phyloP scores from a whole-genome alignment of 2,329 filamentous ascomycete genomes.

The Alternaria sp. region DNA sequence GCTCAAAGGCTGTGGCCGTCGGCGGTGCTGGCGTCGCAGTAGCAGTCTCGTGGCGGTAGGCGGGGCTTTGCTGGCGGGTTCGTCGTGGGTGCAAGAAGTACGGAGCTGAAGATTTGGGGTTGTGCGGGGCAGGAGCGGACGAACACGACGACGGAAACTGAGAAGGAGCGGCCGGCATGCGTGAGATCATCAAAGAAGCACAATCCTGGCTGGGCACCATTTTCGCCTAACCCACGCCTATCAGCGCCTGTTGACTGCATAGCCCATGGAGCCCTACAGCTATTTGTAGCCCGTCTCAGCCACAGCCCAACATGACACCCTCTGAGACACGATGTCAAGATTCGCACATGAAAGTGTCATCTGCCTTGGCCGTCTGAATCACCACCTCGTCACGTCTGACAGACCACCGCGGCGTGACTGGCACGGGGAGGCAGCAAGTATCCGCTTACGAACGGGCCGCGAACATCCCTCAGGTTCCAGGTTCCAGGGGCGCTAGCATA shows the following conservation, averaged over 20 bases:
- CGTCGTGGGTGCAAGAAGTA: constrained; percentile 8
- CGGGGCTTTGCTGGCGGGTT: not conserved
- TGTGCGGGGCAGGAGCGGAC: constrained; percentile 24
- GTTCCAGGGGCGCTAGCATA: not conserved
- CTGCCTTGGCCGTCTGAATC: constrained; percentile 15
- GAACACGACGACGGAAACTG: constrained; percentile 14
- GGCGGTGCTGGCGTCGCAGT: not conserved
- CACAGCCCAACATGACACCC: constrained; percentile 16
- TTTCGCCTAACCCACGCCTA: constrained; percentile 15
- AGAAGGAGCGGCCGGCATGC: constrained; percentile 14
- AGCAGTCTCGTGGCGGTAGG: not conserved
- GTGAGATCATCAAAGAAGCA: constrained; percentile 27
- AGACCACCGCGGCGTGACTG: constrained; percentile 10
- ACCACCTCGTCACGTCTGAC: constrained; percentile 7
- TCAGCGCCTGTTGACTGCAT: constrained; percentile 16
- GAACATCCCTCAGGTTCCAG: constrained; percentile 14
- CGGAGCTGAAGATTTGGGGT: constrained; percentile 17
- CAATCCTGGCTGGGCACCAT: constrained; percentile 4
- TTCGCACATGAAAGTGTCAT: constrained; percentile 9
- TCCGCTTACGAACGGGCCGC: constrained; percentile 32
- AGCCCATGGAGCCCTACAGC: constrained; percentile 12
- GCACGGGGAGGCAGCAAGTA: constrained; percentile 9
- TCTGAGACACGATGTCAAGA: constrained; percentile 13
- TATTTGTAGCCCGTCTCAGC: constrained; percentile 17
- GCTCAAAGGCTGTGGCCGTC: not conserved